phyloP scores from a whole-genome alignment of 2,329 filamentous ascomycete genomes.

The Fusarium setosum region DNA sequence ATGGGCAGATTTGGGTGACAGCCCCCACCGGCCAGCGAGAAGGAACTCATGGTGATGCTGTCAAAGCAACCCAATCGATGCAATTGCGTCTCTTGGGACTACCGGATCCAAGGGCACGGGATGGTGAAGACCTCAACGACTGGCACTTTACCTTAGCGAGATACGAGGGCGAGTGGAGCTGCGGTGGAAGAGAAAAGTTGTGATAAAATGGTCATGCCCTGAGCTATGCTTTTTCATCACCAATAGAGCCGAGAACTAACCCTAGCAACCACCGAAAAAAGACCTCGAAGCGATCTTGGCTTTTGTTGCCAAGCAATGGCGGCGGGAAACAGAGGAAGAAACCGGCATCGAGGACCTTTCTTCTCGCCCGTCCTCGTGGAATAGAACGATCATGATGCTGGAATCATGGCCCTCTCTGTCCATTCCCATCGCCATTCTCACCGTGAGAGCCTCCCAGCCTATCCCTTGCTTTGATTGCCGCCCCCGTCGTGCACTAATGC shows the following conservation, averaged over 20 bases:
- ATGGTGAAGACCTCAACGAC: conserved; percentile 12
- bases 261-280: conserved; percentile 15
- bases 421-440: conserved; percentile 11
- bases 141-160: conserved; percentile 16
- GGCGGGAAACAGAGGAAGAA: conserved; percentile 16
- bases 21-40: conserved; percentile 29
- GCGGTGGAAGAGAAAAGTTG: conserved; percentile 21
- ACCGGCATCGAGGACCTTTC: conserved; percentile 5
- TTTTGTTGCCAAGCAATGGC: conserved; percentile 8
- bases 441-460: conserved; percentile 18
- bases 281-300: conserved; percentile 37
- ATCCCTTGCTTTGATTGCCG: conserved; percentile 31
- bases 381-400: neutral
- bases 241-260: conserved; percentile 33
- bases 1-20: conserved; percentile 29
- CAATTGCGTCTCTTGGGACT: neutral
- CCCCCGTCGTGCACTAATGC: conserved; percentile 40
- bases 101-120: conserved; percentile 32
- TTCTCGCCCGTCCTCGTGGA: neutral
- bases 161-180: conserved; percentile 32
- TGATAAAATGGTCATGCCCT: conserved; percentile 11
- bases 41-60: conserved; percentile 2
- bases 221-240: conserved; percentile 21
- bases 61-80: conserved; percentile 7
- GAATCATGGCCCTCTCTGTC: conserved; percentile 4